phyloP scores from a whole-genome alignment of 768 basidiomycete species.

The Chlorophyllum brunneum region DNA sequence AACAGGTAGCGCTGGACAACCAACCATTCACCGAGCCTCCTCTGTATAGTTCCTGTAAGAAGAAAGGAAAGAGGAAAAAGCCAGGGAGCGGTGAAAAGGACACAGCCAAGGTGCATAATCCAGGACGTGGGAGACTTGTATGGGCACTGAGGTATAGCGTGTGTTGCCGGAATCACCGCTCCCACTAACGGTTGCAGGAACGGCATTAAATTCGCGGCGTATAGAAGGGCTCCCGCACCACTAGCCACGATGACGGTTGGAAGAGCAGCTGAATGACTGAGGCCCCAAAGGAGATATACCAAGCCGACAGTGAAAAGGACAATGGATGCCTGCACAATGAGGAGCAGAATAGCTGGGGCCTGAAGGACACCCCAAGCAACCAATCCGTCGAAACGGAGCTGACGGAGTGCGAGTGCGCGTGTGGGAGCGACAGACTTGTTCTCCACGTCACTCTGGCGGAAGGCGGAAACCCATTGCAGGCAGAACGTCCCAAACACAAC shows the following conservation, averaged over 20 bases:
- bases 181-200: conserved; percentile 1
- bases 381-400: conserved; percentile 8
- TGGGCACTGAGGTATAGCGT: conserved; percentile 3
- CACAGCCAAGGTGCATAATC: not conserved
- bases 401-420: conserved; percentile 3
- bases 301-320: conserved; percentile 7
- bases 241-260: conserved; percentile 2
- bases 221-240: not conserved
- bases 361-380: not conserved
- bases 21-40: too few species aligned
- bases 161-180: not conserved
- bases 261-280: not conserved
- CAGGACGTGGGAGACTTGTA: conserved; percentile 6
- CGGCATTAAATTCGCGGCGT: not conserved
- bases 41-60: too few species aligned
- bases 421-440: not conserved
- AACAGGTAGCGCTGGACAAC: too few species aligned
- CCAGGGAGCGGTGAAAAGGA: conserved; percentile 1
- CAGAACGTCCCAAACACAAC: conserved; percentile 3
- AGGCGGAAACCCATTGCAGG: conserved; percentile 5
- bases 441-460: not conserved
- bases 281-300: conserved; percentile 5
- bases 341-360: not conserved
- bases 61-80: not conserved
- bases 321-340: conserved; percentile 5